These are phyloP conservation scores for Plasmodium relictum DNA, from an alignment of 169 alveolate genomes.

Conservation along the genomic window DNA sequence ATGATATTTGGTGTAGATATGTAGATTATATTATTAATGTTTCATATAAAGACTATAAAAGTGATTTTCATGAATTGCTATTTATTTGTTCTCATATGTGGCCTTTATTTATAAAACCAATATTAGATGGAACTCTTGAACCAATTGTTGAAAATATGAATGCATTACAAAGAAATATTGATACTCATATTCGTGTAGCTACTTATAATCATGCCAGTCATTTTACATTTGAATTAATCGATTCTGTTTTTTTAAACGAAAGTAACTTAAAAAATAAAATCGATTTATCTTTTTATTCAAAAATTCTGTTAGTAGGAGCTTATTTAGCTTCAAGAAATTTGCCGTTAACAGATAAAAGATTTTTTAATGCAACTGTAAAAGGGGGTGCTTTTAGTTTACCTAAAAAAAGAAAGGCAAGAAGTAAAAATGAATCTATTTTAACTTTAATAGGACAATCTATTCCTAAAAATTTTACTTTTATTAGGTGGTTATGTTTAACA, in stretches of 20 bases:
- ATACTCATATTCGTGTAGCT: conserved; percentile 76
- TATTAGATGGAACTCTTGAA: conserved; percentile 70
- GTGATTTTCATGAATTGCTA: conserved; percentile 72
- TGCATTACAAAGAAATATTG: conserved; percentile 76
- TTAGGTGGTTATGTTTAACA: conserved; percentile 77
- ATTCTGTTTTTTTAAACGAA: conserved; percentile 74
- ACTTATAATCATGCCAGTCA: conserved; percentile 78
- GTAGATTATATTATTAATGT: conserved; percentile 74
- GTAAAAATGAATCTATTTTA: conserved; percentile 74
- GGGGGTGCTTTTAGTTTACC: conserved; percentile 77
- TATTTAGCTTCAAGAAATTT: conserved; percentile 73
- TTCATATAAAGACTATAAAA: conserved; percentile 73
- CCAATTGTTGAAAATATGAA: conserved; percentile 79
- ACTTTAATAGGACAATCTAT: conserved; percentile 72
- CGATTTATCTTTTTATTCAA: conserved; percentile 74
- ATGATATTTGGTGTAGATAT: conserved; percentile 77
- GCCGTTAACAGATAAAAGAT: conserved; percentile 71
- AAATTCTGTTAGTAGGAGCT: conserved; percentile 70
- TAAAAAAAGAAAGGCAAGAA: conserved; percentile 57
- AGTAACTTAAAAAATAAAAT: conserved; percentile 75
- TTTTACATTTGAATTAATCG: conserved; percentile 73
- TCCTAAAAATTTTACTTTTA: conserved; percentile 77
- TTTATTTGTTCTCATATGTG: conserved; percentile 76
- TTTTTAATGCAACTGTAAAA: conserved; percentile 76
- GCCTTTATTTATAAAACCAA: conserved; percentile 74